Percentiles rank a stretch among this genome's conserved stretches.
phyloP scores from a whole-genome alignment of 345 rosid genomes.

The Cardamine chenopodiifolia region DNA sequence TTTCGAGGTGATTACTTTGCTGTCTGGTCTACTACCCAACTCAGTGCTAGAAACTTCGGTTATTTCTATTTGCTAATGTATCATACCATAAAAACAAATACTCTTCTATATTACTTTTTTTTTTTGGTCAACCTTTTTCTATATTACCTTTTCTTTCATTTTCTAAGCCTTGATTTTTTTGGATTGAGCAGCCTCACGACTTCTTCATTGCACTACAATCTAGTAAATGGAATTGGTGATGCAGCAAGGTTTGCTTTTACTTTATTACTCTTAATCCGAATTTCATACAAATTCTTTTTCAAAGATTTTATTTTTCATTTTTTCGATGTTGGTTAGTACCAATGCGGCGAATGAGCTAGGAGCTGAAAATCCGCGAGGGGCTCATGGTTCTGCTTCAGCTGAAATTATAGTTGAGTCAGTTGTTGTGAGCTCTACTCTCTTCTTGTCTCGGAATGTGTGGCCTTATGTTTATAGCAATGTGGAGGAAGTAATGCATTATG shows the following conservation, averaged over 20 bases:
- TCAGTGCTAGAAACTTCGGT: constrained; percentile 64
- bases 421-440: constrained; percentile 35
- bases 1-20: constrained; percentile 57
- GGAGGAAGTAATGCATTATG: constrained; percentile 34
- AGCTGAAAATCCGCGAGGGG: constrained; percentile 43
- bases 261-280: neutral
- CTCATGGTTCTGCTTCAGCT: constrained; percentile 35
- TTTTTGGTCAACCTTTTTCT: too few species aligned
- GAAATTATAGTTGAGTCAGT: constrained; percentile 38
- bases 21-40: constrained; percentile 63
- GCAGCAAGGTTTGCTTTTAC: constrained; percentile 40
- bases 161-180: constrained; percentile 7
- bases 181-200: constrained; percentile 37
- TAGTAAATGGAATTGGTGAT: constrained; percentile 41
- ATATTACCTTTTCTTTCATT: neutral
- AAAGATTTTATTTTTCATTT: neutral
- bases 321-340: constrained; percentile 28
- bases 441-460: constrained; percentile 38
- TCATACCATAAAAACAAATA: neutral
- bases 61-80: constrained; percentile 56
- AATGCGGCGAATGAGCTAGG: constrained; percentile 45
- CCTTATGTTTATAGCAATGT: constrained; percentile 42
- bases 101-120: neutral
- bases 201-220: constrained; percentile 39
- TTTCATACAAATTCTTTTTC: neutral